Evolutionary conservation across 2,329 filamentous ascomycete species (phyloP).

Genomic region (Aspergillus jensenii): DNA sequence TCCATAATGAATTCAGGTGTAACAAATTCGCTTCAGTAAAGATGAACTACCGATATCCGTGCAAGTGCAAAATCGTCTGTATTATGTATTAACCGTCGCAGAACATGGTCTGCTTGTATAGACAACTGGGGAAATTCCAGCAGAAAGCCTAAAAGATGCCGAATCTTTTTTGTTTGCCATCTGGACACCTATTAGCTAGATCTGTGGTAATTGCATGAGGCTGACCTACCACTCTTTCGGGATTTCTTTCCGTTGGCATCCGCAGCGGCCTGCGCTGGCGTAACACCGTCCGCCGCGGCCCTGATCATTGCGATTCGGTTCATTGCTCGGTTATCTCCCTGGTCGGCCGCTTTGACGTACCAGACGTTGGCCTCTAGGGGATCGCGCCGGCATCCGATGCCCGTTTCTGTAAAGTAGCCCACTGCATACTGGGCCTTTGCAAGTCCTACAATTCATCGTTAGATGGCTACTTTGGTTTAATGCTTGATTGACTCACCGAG

Average conservation of each 20-base stretch:
- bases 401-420: constrained; percentile 98
- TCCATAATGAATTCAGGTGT: neutral
- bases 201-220: no score
- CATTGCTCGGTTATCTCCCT: constrained; percentile 85
- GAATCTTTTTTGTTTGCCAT: constrained; percentile 12
- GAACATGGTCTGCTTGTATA: constrained; percentile 5
- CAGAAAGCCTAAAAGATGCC: constrained; percentile 9
- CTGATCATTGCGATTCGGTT: constrained; percentile 83
- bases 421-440: constrained; percentile 85
- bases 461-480: neutral
- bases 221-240: constrained; percentile 10
- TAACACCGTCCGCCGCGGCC: constrained; percentile 67
- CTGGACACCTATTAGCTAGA: neutral
- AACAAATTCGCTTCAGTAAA: constrained; percentile 3
- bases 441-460: constrained; percentile 34
- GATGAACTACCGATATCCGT: neutral
- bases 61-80: constrained; percentile 6
- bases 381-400: constrained; percentile 90
- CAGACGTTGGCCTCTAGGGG: constrained; percentile 96
- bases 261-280: constrained; percentile 30
- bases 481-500: constrained; percentile 61
- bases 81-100: constrained; percentile 11
- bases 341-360: constrained; percentile 94
- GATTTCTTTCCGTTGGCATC: constrained; percentile 15
- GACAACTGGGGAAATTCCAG: neutral